These are phyloP conservation scores for Cystobasidiaceae sp. DNA, from an alignment of 1,284 basidiomycete genomes.

Conservation along the genomic window DNA sequence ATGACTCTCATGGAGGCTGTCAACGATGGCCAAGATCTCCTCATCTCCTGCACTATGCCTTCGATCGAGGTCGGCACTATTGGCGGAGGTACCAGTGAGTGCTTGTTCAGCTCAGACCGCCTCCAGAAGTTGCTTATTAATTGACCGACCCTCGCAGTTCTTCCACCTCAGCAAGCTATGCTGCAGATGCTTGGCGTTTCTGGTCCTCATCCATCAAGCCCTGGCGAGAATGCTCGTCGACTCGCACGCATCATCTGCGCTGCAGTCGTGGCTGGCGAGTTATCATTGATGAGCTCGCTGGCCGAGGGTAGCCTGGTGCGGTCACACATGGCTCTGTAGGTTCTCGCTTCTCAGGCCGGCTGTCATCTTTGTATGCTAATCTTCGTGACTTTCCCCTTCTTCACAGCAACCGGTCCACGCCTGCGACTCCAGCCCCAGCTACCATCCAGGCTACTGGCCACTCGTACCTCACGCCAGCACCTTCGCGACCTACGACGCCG, in stretches of 20 bases:
- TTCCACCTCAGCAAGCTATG: conserved; percentile 80
- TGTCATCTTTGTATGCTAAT: not conserved
- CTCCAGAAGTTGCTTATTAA: not conserved
- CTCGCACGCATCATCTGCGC: conserved; percentile 82
- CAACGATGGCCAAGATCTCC: conserved; percentile 82
- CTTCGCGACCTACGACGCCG: conserved; percentile 22
- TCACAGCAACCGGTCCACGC: conserved; percentile 25
- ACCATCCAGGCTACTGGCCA: conserved; percentile 21
- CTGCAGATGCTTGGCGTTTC: conserved; percentile 86
- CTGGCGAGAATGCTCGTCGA: conserved; percentile 78
- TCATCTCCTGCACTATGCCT: conserved; percentile 90
- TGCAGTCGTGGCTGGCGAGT: conserved; percentile 89
- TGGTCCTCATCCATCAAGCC: conserved; percentile 74
- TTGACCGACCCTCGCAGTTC: conserved; percentile 49
- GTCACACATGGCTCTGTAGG: conserved; percentile 31
- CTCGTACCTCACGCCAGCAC: conserved; percentile 29
- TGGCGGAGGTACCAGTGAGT: conserved; percentile 72
- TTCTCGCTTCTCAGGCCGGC: not conserved
- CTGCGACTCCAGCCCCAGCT: conserved; percentile 31
- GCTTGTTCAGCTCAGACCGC: too few species aligned
- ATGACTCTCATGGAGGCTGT: conserved; percentile 98
- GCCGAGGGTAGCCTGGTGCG: conserved; percentile 67
- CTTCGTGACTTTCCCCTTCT: not conserved
- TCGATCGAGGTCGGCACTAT: conserved; percentile 95
- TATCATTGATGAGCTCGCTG: conserved; percentile 74